Evolutionary conservation across 1,139 yeast genomes (phyloP).

Genomic region (Pichia norvegensis): DNA sequence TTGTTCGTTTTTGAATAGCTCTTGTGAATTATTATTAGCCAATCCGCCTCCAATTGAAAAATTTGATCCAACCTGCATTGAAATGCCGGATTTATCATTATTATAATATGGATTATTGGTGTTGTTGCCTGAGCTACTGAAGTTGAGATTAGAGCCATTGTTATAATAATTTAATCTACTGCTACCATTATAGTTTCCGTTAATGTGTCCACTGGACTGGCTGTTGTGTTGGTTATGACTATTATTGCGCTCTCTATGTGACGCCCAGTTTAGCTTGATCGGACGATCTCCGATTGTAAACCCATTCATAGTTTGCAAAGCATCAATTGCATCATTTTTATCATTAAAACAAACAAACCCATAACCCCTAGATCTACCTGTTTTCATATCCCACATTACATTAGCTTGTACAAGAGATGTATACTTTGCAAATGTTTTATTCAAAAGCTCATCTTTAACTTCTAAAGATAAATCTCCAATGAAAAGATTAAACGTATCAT

Average conservation of each 20-base stretch:
- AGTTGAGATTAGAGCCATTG: no score
- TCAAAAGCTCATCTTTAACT: conserved; percentile 68
- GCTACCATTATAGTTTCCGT: conserved; percentile 9
- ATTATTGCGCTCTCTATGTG: conserved; percentile 49
- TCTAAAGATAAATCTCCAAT: conserved; percentile 85
- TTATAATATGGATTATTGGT: no score
- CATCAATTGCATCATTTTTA: conserved; percentile 64
- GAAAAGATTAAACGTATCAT: conserved; percentile 61
- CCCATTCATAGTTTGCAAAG: conserved; percentile 72
- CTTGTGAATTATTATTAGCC: not conserved
- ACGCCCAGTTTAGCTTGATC: conserved; percentile 84
- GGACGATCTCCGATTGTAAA: conserved; percentile 63
- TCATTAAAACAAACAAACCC: conserved; percentile 80
- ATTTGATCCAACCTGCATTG: no score
- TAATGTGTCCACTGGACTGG: conserved; percentile 5
- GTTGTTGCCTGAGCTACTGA: no score
- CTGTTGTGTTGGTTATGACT: conserved; percentile 11
- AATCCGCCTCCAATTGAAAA: not conserved
- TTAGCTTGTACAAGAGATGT: conserved; percentile 71
- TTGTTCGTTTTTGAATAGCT: not conserved
- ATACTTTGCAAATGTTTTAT: conserved; percentile 51
- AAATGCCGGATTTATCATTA: no score
- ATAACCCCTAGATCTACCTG: conserved; percentile 84
- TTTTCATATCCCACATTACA: conserved; percentile 97
- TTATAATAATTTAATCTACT: conserved; percentile 3